Evolutionary conservation across 2,329 filamentous ascomycete genomes (phyloP), one percentile per base, ranked within the genome.

Genomic region (Leptographium radiaticola): DNA sequence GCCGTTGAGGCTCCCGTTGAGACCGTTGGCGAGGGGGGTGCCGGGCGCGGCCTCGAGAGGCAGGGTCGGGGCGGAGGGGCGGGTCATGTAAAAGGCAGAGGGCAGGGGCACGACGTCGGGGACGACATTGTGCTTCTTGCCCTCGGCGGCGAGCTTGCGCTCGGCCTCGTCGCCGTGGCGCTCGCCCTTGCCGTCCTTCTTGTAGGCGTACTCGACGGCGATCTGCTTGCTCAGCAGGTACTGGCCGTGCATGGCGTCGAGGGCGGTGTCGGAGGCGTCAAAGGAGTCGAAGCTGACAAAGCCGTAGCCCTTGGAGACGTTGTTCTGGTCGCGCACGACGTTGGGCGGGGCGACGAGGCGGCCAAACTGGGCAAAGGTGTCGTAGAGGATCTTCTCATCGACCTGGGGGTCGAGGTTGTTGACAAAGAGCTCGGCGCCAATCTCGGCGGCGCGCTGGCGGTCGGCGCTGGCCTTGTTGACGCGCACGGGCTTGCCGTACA

Each of bases 141-240:
- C 93, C 70, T 96, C 87, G 33, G 86, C 84, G 34, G 93, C 93
- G 48, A 98, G 80, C 73, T 89, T 86, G 64, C 93, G 79, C 71
- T 98, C 93, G 34, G 93, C 93, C 62, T 89, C 80, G 67, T 98
- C 93, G 62, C 93, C 93, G 66, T 98, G 93, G 55, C 93, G 78
- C 71, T 97, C 91, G 62, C 91, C 91, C 72, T 95, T 95, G 61
- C 93, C 93, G 64, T 98, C 93, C 71, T 97, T 97, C 77, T 98
- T 98, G 79, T 95, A 97, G 42, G 93, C 93, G 68, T 97, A 98
- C 70, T 97, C 91, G 46, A 98, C 93, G 3, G 86, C 87, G 62
- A 97, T 86, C 68, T 95, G 87, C 72, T 95, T 95, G 75, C 93
- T 95, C 76, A 95, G 90, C 57, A 98, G 81, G 69, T 93, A 97